Base-by-base conservation (phyloP, 306 rosid genomes). In the Carpinus viminea region DNA sequence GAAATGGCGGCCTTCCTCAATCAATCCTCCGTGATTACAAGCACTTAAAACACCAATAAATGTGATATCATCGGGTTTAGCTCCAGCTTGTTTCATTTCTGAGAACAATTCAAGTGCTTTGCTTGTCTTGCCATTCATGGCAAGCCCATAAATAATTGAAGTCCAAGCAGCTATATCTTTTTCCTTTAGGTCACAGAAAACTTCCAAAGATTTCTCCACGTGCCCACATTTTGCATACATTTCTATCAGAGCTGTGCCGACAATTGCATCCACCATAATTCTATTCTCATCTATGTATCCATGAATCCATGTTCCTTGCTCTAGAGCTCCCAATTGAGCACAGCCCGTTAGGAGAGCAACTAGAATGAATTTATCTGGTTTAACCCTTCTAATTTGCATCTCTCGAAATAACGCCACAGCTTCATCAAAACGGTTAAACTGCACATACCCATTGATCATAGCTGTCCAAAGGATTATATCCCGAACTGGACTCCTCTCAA, bases 371-470 rank as follows among this genome's bases (percentile, higher is more conserved):
- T 70, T 84, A 74, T 87, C 90, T 0, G 80, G 80, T 76, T 46
- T 57, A 26, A 82, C 84, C 36, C 41, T 77, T 74, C 54, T 52
- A 46, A 66, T 26, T 50, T 87, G 88, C 85, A 84, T 87, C 64
- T 87, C 74, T 17, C 72, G 83, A 82, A 82, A 82, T 50, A 87
- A 73, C 28, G 41, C 54, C 68, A 87, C 78, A 0, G 81, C 90
- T 43, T 87, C 81, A 21, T 84, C 79, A 28, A 84, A 82, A 57
- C 75, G 62, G 36, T 84, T 80, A 56, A 82, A 82, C 66, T 82
- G 87, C n/a, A 84, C 88, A 77, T 77, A 82, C 76, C 83, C 86
- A 77, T 82, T 87, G 52, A 87, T 82, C 90, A 87, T 76, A 65
- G 85, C 83, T 0, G 88, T 87, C 88, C 86, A 87, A 45, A 87